Evolutionary conservation across 352 stramenopile species (phyloP), one percentile per base, ranked within the genome.

Genomic region (Peronospora belbahrii): DNA sequence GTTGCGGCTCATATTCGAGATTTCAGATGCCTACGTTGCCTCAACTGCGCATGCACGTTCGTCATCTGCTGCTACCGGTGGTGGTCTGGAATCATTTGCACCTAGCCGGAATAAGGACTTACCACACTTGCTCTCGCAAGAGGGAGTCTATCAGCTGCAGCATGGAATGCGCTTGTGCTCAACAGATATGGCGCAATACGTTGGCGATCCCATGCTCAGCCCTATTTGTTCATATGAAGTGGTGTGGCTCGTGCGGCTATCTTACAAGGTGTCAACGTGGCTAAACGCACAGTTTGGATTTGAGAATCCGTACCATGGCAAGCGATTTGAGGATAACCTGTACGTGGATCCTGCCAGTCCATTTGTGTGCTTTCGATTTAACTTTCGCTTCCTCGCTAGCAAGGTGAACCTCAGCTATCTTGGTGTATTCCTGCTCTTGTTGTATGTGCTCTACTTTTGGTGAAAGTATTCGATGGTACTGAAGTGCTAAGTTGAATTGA

Each of bases 141-240:
- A 74, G 23, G 82, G 82, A 1, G 43, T 88, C 0, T 65, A 61
- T n/a, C 75, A 94, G 54, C 54, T 94, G 9, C 57, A 70, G 42
- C 52, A 68, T 33, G 82, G 82, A 13, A 57, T 85, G 41, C 82
- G 82, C n/a, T 53, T 87, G 48, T 91, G 82, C 62, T 83, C 79
- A 3, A 57, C 80, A 0, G 74, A 90, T 23, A 59, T 64, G 6
- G 62, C 72, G 6, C 50, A 64, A 41, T 94, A 86, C 56, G 54
- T 88, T 15, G 83, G 83, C 22, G 83, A 94, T 48, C 83, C 83
- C 11, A 92, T 94, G 74, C 58, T 92, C 6, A 74, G 79, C 1
- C 80, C 83, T 11, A 92, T 94, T 64, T 83, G 79, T 36, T 88
- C 77, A 31, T 88, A 75, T 44, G 83, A 94, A 51, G 66, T 94